A percentile compares a stretch with the other conserved stretches of the same genome.
Evolutionary conservation across 169 alveolate species (phyloP).

Genomic region (Theileria equi): DNA sequence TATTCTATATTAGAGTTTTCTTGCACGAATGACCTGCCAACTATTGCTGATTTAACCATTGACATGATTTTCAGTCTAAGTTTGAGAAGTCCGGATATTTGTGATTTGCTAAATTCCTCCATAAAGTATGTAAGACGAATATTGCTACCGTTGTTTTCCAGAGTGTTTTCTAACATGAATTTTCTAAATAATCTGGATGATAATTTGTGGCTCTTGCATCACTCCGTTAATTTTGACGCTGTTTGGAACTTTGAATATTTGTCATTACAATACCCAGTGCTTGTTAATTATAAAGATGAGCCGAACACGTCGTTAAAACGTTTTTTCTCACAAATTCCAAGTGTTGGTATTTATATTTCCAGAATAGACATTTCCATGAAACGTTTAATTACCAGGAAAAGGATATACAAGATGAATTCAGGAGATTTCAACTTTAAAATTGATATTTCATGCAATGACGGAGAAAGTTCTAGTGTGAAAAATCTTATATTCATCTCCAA

Average conservation of each 20-base stretch:
- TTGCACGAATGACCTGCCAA: background rate
- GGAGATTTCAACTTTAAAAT: slow-evolving; percentile 11
- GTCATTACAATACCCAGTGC: slow-evolving; percentile 49
- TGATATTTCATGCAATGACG: background rate
- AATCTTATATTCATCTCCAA: slow-evolving; percentile 14
- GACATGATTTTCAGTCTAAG: slow-evolving; percentile 52
- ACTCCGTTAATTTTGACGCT: slow-evolving; percentile 19
- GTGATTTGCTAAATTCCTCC: slow-evolving; percentile 20
- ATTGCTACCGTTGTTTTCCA: slow-evolving; percentile 19
- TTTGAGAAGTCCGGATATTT: slow-evolving; percentile 38
- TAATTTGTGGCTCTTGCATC: slow-evolving; percentile 11
- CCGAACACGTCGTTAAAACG: background rate
- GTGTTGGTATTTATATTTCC: slow-evolving; percentile 35
- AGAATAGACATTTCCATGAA: slow-evolving; percentile 33
- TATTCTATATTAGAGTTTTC: slow-evolving; percentile 12
- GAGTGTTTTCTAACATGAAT: background rate
- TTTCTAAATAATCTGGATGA: background rate
- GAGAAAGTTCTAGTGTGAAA: background rate
- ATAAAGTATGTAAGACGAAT: slow-evolving; percentile 19
- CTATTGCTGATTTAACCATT: slow-evolving; percentile 13
- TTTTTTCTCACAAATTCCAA: slow-evolving; percentile 25
- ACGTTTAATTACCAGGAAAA: background rate
- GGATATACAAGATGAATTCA: slow-evolving; percentile 9
- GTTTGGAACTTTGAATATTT: slow-evolving; percentile 39
- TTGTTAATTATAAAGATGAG: background rate